Evolutionary conservation across 768 basidiomycete species (phyloP).

Genomic region (Auricularia sp.): DNA sequence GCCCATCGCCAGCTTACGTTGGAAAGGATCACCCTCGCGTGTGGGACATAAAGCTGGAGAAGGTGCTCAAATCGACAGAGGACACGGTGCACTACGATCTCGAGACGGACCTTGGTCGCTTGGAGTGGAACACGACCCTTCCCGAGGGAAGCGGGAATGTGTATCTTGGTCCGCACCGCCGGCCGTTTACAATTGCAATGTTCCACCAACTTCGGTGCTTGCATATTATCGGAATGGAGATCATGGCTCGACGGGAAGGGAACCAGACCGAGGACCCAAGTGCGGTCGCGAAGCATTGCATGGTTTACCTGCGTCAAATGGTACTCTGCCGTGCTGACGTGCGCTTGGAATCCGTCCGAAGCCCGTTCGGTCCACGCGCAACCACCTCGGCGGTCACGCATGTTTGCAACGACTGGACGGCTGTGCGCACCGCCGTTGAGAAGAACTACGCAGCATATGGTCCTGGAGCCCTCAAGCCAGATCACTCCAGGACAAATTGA

Average conservation of each 20-base stretch:
- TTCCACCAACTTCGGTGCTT: neutral
- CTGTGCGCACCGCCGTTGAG: slow-evolving; percentile 24
- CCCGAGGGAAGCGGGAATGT: neutral
- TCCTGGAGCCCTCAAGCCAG: too few relatives aligned
- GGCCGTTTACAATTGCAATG: neutral
- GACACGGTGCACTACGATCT: neutral
- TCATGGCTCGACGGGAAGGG: neutral
- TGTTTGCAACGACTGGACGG: slow-evolving; percentile 32
- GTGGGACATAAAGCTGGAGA: neutral
- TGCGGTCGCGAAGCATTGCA: slow-evolving; percentile 20
- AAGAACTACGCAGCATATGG: slow-evolving; percentile 23
- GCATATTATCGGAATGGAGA: neutral
- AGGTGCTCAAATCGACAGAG: neutral
- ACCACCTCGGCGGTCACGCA: slow-evolving; percentile 26
- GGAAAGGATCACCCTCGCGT: neutral
- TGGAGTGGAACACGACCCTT: neutral
- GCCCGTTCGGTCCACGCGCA: slow-evolving; percentile 25
- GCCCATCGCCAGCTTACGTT: neutral
- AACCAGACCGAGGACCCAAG: neutral
- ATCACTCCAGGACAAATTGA: too few relatives aligned
- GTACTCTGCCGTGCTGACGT: slow-evolving; percentile 26
- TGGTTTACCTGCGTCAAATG: slow-evolving; percentile 32
- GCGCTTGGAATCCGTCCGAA: slow-evolving; percentile 22
- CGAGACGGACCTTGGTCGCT: neutral
- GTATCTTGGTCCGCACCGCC: neutral